A percentile compares a stretch with the other conserved stretches of the same genome.
Conservation (phyloP, 2,329 filamentous ascomycete species). For the Gnomoniopsis smithogilvyi region DNA sequence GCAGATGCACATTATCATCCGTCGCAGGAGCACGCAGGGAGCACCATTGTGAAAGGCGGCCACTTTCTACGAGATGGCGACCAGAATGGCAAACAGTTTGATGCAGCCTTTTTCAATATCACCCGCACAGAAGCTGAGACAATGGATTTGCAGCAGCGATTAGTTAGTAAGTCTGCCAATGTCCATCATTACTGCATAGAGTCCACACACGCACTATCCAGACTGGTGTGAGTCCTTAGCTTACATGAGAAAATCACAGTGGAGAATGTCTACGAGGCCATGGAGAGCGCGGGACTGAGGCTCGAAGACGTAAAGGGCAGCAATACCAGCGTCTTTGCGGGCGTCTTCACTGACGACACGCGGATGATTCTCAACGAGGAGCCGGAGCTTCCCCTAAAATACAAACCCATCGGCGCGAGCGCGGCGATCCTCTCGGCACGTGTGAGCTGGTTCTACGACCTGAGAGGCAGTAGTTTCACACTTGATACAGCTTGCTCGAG, state of each 20-base stretch:
- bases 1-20: conserved; percentile 7
- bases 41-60: conserved; percentile 6
- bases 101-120: conserved; percentile 15
- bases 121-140: conserved; percentile 10
- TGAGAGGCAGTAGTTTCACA: conserved; percentile 39
- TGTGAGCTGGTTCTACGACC: conserved; percentile 39
- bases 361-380: conserved; percentile 24
- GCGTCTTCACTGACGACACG: conserved; percentile 31
- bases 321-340: conserved; percentile 33
- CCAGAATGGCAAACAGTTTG: conserved; percentile 12
- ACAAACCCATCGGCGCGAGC: conserved; percentile 33
- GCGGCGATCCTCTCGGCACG: conserved; percentile 36
- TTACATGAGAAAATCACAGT: conserved; percentile 7
- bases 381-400: conserved; percentile 25
- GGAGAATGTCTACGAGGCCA: conserved; percentile 15
- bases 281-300: conserved; percentile 13
- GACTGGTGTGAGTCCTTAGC: not conserved
- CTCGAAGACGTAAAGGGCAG: conserved; percentile 28
- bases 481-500: conserved; percentile 46
- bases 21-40: conserved; percentile 3
- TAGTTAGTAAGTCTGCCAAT: conserved; percentile 5
- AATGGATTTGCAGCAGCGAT: conserved; percentile 11
- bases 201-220: not conserved
- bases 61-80: conserved; percentile 13
- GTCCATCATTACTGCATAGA: not conserved